phyloP scores from a whole-genome alignment of 2,329 filamentous ascomycete species.

The Chaetomiaceae sp. region DNA sequence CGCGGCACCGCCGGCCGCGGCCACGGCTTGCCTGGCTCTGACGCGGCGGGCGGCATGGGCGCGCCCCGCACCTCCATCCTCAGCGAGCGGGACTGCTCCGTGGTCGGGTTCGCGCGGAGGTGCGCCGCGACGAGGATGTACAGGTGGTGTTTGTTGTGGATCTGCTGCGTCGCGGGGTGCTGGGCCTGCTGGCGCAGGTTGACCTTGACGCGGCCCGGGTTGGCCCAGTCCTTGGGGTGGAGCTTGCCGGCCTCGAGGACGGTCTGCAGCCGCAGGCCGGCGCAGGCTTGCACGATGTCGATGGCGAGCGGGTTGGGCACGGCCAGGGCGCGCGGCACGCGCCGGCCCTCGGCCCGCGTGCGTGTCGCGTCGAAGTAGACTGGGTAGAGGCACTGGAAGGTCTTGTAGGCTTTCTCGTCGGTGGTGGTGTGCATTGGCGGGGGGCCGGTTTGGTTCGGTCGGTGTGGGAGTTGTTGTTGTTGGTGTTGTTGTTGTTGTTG shows the following conservation, averaged over 20 bases:
- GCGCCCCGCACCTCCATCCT: constrained; percentile 69
- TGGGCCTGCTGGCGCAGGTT: constrained; percentile 46
- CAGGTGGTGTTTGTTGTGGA: constrained; percentile 82
- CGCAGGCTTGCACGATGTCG: constrained; percentile 84
- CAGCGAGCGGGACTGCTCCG: constrained; percentile 62
- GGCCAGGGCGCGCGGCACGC: constrained; percentile 67
- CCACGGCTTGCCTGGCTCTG: constrained; percentile 59
- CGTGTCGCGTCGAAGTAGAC: constrained; percentile 85
- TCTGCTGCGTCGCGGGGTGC: constrained; percentile 27
- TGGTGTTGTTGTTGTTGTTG: constrained; percentile 7
- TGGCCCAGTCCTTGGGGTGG: constrained; percentile 96
- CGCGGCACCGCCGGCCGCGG: constrained; percentile 71
- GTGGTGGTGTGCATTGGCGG: constrained; percentile 34
- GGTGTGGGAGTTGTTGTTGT: constrained; percentile 5
- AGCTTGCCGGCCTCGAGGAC: constrained; percentile 87
- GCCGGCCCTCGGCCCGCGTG: constrained; percentile 72
- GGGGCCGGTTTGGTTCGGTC: constrained; percentile 19
- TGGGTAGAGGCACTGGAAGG: constrained; percentile 88
- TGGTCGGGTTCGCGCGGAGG: constrained; percentile 73
- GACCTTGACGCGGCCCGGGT: constrained; percentile 85
- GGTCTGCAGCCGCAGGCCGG: constrained; percentile 63
- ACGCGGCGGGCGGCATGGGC: constrained; percentile 49
- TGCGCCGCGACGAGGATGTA: constrained; percentile 76
- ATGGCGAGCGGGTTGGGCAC: constrained; percentile 82
- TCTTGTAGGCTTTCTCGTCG: constrained; percentile 58